Evolutionary conservation across 148 eudicot species (phyloP).

Genomic region (Rhododendron kiyosumense): DNA sequence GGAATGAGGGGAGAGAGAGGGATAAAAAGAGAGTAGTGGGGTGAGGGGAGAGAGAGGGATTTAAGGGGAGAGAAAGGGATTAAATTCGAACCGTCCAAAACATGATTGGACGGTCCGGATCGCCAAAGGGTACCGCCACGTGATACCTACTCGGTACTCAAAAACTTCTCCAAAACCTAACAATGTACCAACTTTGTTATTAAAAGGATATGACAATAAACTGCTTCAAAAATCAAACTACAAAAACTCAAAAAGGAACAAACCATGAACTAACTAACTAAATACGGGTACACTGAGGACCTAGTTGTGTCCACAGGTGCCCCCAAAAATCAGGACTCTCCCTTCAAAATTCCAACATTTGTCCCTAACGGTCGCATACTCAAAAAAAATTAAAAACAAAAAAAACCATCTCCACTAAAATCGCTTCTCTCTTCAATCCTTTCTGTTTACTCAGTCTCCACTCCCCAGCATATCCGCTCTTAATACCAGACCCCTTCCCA

Average conservation of each 20-base stretch:
- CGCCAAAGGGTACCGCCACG: too few species aligned
- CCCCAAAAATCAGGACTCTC: conserved; percentile 32
- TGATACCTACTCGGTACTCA: too few species aligned
- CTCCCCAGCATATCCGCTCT: conserved; percentile 25
- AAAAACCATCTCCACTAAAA: conserved; percentile 20
- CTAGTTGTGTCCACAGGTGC: conserved; percentile 14
- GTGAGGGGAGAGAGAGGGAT: too few species aligned
- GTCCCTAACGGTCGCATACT: conserved; percentile 29
- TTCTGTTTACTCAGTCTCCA: conserved; percentile 50
- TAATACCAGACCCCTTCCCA: conserved; percentile 26
- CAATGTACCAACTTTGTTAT: not conserved
- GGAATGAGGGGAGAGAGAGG: too few species aligned
- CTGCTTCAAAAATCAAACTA: not conserved
- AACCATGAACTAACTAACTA: not conserved
- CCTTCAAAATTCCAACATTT: conserved; percentile 5
- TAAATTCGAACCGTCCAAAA: too few species aligned
- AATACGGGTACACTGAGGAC: not conserved
- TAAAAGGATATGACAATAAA: not conserved
- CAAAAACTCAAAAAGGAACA: not conserved
- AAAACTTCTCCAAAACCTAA: not conserved
- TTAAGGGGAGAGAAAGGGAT: too few species aligned
- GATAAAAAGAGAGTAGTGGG: too few species aligned
- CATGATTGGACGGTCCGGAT: too few species aligned
- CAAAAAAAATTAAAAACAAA: conserved; percentile 28
- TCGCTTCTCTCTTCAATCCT: conserved; percentile 20